These are phyloP conservation scores for Aphanomyces cochlioides DNA, from an alignment of 352 stramenopile genomes.

Conservation along the genomic window DNA sequence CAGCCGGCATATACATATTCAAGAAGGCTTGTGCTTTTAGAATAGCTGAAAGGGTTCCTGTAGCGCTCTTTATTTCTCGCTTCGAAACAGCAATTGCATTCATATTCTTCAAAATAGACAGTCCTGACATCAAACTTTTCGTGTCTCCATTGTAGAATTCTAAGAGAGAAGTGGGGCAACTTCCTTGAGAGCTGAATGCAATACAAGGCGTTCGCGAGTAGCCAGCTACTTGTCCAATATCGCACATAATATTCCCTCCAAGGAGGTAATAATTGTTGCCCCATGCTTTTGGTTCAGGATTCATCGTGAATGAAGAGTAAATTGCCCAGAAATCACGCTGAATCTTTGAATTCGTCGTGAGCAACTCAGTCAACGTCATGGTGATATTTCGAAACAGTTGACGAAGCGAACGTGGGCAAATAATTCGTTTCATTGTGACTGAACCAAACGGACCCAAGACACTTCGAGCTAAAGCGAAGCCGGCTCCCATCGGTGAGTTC, in stretches of 20 bases:
- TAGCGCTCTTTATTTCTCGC: background rate
- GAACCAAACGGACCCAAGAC: constrained; percentile 8
- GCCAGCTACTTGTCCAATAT: background rate
- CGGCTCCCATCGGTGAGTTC: background rate
- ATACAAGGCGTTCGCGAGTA: background rate
- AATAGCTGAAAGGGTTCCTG: background rate
- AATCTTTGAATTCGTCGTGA: background rate
- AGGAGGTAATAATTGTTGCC: background rate
- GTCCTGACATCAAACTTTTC: background rate
- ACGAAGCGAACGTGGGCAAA: background rate
- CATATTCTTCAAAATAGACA: background rate
- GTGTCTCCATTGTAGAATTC: background rate
- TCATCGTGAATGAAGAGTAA: background rate
- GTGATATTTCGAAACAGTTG: constrained; percentile 7
- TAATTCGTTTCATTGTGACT: constrained; percentile 1
- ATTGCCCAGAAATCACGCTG: background rate
- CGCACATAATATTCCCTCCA: constrained; percentile 14
- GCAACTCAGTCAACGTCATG: background rate
- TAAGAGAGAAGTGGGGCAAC: background rate
- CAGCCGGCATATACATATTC: background rate
- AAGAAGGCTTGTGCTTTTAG: background rate
- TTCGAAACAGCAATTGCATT: background rate
- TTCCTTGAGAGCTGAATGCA: background rate
- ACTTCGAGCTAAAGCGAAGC: background rate
- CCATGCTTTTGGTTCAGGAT: background rate